These are phyloP conservation scores for Pichia eremophila DNA, from an alignment of 805 yeast species.

Conservation along the genomic window DNA sequence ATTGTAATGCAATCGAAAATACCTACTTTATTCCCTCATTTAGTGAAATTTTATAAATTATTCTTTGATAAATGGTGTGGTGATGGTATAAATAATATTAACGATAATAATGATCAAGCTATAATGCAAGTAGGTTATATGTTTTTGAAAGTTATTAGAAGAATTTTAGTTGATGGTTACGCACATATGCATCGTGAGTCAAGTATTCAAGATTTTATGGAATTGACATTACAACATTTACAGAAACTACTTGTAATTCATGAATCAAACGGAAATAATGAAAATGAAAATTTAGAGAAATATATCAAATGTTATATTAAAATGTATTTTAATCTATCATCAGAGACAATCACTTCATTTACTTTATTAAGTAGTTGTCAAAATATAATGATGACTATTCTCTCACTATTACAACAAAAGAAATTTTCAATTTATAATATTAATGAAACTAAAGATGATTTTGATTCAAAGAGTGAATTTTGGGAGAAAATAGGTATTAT, in stretches of 20 bases:
- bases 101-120: constrained; percentile 29
- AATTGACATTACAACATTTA: constrained; percentile 47
- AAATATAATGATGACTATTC: constrained; percentile 50
- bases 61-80: constrained; percentile 57
- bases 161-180: constrained; percentile 69
- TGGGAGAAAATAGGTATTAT: constrained; percentile 72
- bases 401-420: constrained; percentile 51
- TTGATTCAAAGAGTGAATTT: constrained; percentile 28
- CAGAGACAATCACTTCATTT: constrained; percentile 59
- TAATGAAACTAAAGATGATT: constrained; percentile 29
- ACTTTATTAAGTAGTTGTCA: constrained; percentile 56
- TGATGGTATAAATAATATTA: constrained; percentile 17
- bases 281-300: constrained; percentile 44
- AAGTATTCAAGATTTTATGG: constrained; percentile 53
- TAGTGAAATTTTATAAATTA: constrained; percentile 49
- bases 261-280: constrained; percentile 32
- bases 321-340: constrained; percentile 51
- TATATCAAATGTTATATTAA: constrained; percentile 71
- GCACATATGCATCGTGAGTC: constrained; percentile 56
- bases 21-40: constrained; percentile 49
- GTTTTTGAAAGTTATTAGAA: constrained; percentile 62
- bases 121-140: constrained; percentile 69
- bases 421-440: constrained; percentile 55
- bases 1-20: constrained; percentile 68
- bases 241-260: constrained; percentile 45